Conservation (phyloP, 345 rosid genomes). For the Combretum micranthum region DNA sequence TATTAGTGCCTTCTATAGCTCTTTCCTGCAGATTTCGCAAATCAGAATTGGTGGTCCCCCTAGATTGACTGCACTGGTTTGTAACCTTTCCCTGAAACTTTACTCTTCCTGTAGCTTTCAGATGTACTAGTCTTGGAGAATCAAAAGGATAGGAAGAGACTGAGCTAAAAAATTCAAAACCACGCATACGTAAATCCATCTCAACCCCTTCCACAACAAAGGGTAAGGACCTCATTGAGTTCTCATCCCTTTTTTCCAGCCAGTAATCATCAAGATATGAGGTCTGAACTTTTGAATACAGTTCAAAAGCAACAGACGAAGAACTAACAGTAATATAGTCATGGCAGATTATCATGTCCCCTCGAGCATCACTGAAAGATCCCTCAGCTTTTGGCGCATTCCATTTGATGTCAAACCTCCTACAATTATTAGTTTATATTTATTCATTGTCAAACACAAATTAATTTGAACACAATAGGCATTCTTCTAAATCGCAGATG, state of each 20-base stretch:
- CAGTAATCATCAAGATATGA: constrained; percentile 57
- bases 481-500: neutral
- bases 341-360: constrained; percentile 87
- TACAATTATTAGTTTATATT: constrained; percentile 15
- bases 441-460: neutral
- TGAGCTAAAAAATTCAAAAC: constrained; percentile 89
- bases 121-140: constrained; percentile 86
- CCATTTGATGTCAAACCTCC: constrained; percentile 98
- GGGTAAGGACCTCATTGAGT: constrained; percentile 38
- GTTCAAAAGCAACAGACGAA: constrained; percentile 84
- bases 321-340: constrained; percentile 70
- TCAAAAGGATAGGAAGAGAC: constrained; percentile 84
- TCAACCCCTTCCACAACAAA: constrained; percentile 86
- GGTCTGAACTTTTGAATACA: constrained; percentile 66
- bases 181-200: constrained; percentile 90
- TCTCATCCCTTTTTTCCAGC: constrained; percentile 33
- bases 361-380: constrained; percentile 93
- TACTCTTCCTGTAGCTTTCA: constrained; percentile 88
- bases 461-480: neutral
- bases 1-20: constrained; percentile 24
- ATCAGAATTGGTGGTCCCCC: constrained; percentile 21
- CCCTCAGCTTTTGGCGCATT: constrained; percentile 97
- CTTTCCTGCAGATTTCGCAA: constrained; percentile 19
- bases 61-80: constrained; percentile 21
- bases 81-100: constrained; percentile 81